Conservation (phyloP, 2,329 filamentous ascomycete genomes). For the Claviceps monticola region DNA sequence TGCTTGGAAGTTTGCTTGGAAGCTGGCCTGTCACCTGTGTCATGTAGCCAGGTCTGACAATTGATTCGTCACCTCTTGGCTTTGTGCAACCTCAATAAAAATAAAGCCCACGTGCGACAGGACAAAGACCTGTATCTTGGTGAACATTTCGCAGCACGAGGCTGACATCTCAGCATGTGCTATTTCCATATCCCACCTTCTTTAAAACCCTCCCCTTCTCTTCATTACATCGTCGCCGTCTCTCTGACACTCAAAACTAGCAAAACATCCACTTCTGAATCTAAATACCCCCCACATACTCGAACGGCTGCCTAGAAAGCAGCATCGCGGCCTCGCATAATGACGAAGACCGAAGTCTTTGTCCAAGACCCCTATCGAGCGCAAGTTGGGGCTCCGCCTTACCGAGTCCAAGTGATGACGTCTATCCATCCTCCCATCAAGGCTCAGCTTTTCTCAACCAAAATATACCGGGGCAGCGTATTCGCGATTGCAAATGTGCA, state of each 20-base stretch:
- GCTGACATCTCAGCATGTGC: not conserved
- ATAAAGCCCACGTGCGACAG: not conserved
- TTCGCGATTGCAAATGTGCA: not conserved
- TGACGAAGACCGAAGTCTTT: slow-evolving; percentile 9
- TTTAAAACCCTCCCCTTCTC: not conserved
- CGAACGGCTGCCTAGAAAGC: not conserved
- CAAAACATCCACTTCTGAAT: not conserved
- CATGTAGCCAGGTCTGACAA: not conserved
- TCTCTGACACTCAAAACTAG: not conserved
- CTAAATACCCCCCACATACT: not conserved
- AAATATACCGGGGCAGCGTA: not conserved
- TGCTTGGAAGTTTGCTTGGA: not conserved
- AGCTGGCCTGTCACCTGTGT: not conserved
- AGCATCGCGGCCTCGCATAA: not conserved
- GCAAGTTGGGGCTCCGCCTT: slow-evolving; percentile 9
- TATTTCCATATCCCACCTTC: not conserved
- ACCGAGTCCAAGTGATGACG: slow-evolving; percentile 7
- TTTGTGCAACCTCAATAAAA: not conserved
- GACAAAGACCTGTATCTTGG: not conserved
- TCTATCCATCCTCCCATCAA: slow-evolving; percentile 13
- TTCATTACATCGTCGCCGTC: not conserved
- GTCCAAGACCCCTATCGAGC: slow-evolving; percentile 13
- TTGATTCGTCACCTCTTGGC: not conserved
- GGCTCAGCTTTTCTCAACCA: not conserved
- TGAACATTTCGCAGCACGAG: not conserved